These are phyloP conservation scores for Cajanus cajan DNA, from an alignment of 306 rosid species.

Conservation along the genomic window DNA sequence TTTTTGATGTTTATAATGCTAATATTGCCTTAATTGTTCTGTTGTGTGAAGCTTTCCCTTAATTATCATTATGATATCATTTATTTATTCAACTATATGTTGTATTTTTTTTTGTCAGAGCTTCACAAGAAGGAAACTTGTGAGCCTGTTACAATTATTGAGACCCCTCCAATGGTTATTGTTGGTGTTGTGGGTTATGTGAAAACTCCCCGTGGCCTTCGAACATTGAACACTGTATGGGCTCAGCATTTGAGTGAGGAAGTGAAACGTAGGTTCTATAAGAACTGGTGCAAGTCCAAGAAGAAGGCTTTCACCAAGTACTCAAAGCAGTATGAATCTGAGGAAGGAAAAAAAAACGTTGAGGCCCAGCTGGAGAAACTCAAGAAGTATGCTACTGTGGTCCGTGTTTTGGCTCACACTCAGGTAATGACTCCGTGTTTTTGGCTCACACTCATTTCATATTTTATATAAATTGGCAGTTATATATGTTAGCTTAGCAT, in stretches of 20 bases:
- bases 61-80: not conserved
- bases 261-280: conserved; percentile 72
- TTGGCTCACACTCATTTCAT: not conserved
- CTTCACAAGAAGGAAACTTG: conserved; percentile 93
- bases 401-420: conserved; percentile 85
- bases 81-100: not conserved
- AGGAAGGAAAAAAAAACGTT: conserved; percentile 71
- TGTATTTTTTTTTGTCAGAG: conserved; percentile 35
- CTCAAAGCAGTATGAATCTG: conserved; percentile 67
- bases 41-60: not conserved
- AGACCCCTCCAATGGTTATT: conserved; percentile 82
- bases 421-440: conserved; percentile 43
- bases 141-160: conserved; percentile 80
- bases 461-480: not conserved
- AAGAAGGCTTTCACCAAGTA: conserved; percentile 84
- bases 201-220: conserved; percentile 89
- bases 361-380: conserved; percentile 69
- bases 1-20: not conserved
- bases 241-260: conserved; percentile 89
- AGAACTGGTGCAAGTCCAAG: conserved; percentile 93
- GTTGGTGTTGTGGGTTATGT: conserved; percentile 90
- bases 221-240: conserved; percentile 77
- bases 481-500: not conserved
- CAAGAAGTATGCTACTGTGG: conserved; percentile 67
- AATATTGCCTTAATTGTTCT: not conserved